Evolutionary conservation across 129 eudicot species (phyloP).

Genomic region (Ambrosia trifida): DNA sequence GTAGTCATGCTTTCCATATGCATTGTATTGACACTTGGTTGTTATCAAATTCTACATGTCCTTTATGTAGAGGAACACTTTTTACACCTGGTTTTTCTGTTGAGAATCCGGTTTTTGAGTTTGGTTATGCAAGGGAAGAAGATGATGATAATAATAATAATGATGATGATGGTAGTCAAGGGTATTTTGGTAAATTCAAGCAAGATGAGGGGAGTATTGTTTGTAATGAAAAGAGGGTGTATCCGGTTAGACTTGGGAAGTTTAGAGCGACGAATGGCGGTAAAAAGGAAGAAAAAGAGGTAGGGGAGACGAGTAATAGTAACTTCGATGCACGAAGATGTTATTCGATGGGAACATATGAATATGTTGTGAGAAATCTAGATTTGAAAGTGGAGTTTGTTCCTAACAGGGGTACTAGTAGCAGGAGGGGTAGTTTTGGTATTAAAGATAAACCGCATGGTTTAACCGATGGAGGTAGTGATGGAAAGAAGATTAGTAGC

Average conservation of each 20-base stretch:
- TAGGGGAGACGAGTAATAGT: slow-evolving; percentile 78
- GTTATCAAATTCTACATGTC: slow-evolving; percentile 89
- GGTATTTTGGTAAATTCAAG: slow-evolving; percentile 46
- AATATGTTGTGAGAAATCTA: slow-evolving; percentile 78
- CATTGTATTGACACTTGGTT: slow-evolving; percentile 94
- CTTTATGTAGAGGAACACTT: slow-evolving; percentile 88
- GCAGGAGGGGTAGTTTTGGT: slow-evolving; percentile 44
- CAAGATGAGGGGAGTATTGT: slow-evolving; percentile 39
- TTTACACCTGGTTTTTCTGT: slow-evolving; percentile 67
- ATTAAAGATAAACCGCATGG: slow-evolving; percentile 50
- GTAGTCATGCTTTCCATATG: slow-evolving; percentile 97
- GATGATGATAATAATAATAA: slow-evolving; percentile 40
- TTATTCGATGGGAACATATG: slow-evolving; percentile 91
- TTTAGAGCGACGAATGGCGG: slow-evolving; percentile 56
- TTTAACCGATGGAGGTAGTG: slow-evolving; percentile 46
- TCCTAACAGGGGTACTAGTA: slow-evolving; percentile 42
- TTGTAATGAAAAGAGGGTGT: slow-evolving; percentile 62
- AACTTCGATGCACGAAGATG: slow-evolving; percentile 92
- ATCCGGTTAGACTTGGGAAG: slow-evolving; percentile 89
- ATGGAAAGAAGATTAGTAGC: slow-evolving; percentile 69
- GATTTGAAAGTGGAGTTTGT: slow-evolving; percentile 72
- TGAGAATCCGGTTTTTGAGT: slow-evolving; percentile 67
- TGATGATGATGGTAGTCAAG: slow-evolving; percentile 35
- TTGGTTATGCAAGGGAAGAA: slow-evolving; percentile 52
- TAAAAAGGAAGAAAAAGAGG: slow-evolving; percentile 42